Conservation (phyloP, 2,329 filamentous ascomycete genomes). For the Acrocalymma vagum region DNA sequence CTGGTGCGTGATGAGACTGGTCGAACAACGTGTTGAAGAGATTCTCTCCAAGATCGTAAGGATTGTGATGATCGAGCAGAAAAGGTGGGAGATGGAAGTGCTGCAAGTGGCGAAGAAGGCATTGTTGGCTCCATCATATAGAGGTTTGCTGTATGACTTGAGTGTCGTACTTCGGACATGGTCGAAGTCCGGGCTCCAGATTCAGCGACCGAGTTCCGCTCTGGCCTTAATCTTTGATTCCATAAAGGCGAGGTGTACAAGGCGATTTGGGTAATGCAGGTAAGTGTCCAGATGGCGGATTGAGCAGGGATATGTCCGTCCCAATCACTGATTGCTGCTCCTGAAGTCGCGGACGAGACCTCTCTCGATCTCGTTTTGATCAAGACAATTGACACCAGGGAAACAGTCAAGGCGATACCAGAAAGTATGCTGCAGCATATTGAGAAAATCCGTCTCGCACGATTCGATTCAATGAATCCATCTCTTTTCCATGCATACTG, state of each 20-base stretch:
- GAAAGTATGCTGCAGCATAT: constrained; percentile 32
- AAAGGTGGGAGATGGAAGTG: constrained; percentile 46
- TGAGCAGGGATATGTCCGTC: constrained; percentile 41
- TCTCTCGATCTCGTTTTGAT: constrained; percentile 33
- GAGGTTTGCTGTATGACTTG: constrained; percentile 30
- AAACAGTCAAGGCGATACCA: constrained; percentile 31
- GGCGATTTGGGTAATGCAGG: constrained; percentile 37
- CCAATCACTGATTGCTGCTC: constrained; percentile 29
- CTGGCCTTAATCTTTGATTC: constrained; percentile 24
- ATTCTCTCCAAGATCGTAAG: constrained; percentile 45
- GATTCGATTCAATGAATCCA: constrained; percentile 27
- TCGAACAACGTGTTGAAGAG: constrained; percentile 47
- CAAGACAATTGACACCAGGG: constrained; percentile 35
- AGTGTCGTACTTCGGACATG: constrained; percentile 43
- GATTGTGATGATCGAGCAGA: constrained; percentile 45
- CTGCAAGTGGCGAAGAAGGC: constrained; percentile 35
- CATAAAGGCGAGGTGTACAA: constrained; percentile 40
- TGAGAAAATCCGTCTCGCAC: constrained; percentile 25
- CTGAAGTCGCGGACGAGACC: constrained; percentile 19
- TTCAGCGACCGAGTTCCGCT: constrained; percentile 25
- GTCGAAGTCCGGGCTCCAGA: constrained; percentile 44
- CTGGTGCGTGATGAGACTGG: constrained; percentile 48
- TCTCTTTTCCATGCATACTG: constrained; percentile 40
- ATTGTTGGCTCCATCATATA: constrained; percentile 31
- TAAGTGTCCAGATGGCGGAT: constrained; percentile 43